These are phyloP conservation scores for Tolypocladium album DNA, from an alignment of 2,329 filamentous ascomycete genomes.

Conservation along the genomic window DNA sequence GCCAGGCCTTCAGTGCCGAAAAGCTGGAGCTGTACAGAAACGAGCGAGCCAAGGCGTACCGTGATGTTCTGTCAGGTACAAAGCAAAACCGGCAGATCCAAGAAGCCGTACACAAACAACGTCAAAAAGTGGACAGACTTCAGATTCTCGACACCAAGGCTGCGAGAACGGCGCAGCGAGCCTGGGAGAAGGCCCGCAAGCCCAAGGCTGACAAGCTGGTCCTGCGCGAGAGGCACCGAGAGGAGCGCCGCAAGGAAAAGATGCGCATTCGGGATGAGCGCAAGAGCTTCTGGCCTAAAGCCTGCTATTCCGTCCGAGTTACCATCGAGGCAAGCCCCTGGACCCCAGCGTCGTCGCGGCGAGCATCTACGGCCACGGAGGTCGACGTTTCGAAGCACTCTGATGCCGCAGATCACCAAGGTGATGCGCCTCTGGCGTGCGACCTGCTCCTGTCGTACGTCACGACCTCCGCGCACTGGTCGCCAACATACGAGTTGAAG, in stretches of 20 bases:
- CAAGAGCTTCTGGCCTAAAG: slow-evolving; percentile 36
- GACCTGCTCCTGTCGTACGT: slow-evolving; percentile 48
- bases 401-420: slow-evolving; percentile 2
- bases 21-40: slow-evolving; percentile 28
- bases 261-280: slow-evolving; percentile 30
- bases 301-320: slow-evolving; percentile 35
- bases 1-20: slow-evolving; percentile 22
- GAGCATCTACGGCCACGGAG: slow-evolving; percentile 41
- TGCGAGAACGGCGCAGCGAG: slow-evolving; percentile 15
- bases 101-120: not conserved
- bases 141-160: slow-evolving; percentile 14
- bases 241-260: slow-evolving; percentile 30
- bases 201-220: slow-evolving; percentile 23
- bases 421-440: slow-evolving; percentile 16
- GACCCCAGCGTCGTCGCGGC: slow-evolving; percentile 34
- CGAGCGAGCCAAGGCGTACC: slow-evolving; percentile 30
- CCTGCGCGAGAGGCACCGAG: slow-evolving; percentile 22
- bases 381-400: slow-evolving; percentile 29
- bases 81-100: not conserved
- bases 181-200: slow-evolving; percentile 21
- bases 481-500: slow-evolving; percentile 49
- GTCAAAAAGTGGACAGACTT: slow-evolving; percentile 17
- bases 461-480: slow-evolving; percentile 46
- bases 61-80: slow-evolving; percentile 21
- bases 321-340: slow-evolving; percentile 31